These are phyloP conservation scores for Tricholoma bakamatsutake DNA, from an alignment of 768 basidiomycete genomes.

Conservation along the genomic window DNA sequence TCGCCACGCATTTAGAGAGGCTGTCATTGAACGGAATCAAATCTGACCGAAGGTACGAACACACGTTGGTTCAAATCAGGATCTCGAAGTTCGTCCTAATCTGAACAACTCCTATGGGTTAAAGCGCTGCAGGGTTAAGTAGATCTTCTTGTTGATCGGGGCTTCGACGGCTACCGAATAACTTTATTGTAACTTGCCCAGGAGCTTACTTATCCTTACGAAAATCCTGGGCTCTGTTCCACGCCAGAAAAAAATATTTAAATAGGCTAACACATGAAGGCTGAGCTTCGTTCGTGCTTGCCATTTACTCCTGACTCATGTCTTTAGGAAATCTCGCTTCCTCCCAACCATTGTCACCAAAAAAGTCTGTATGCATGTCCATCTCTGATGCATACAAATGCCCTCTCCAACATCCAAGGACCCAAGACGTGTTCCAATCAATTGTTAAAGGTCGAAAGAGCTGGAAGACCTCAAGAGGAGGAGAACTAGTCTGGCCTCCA, in stretches of 20 bases:
- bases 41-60: slow-evolving; percentile 18
- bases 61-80: slow-evolving; percentile 15
- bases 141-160: slow-evolving; percentile 27
- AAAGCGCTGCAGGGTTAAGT: slow-evolving; percentile 24
- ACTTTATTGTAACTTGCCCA: slow-evolving; percentile 14
- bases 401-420: slow-evolving; percentile 29
- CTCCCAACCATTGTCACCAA: slow-evolving; percentile 8
- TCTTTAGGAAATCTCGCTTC: slow-evolving; percentile 12
- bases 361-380: slow-evolving; percentile 7
- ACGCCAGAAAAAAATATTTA: slow-evolving; percentile 11
- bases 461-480: slow-evolving; percentile 70
- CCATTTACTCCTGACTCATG: slow-evolving; percentile 14
- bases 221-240: slow-evolving; percentile 16
- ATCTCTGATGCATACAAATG: slow-evolving; percentile 17
- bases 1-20: slow-evolving; percentile 13
- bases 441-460: slow-evolving; percentile 66
- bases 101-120: slow-evolving; percentile 30
- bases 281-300: slow-evolving; percentile 10
- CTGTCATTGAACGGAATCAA: slow-evolving; percentile 20
- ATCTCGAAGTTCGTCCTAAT: slow-evolving; percentile 19
- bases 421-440: slow-evolving; percentile 57
- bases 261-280: slow-evolving; percentile 25
- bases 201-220: slow-evolving; percentile 20
- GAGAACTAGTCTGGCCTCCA: slow-evolving; percentile 76
- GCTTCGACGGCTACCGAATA: slow-evolving; percentile 28